Evolutionary conservation across 1,284 basidiomycete genomes (phyloP).

Genomic region (Taiwanofungus camphoratus): DNA sequence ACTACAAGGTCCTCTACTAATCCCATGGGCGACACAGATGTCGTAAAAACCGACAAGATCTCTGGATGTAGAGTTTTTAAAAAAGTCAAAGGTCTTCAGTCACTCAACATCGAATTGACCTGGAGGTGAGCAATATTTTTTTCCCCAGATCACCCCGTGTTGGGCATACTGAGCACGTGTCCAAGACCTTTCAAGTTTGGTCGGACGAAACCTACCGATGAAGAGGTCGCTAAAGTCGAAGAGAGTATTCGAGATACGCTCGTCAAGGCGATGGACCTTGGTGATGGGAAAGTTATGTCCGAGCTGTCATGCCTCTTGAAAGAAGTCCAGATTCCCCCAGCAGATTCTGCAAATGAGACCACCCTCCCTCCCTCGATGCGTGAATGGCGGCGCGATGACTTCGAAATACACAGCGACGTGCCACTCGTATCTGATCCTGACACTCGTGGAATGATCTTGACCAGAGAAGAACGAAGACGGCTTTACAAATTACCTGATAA

Average conservation of each 20-base stretch:
- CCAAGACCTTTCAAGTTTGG: constrained; percentile 40
- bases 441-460: constrained; percentile 14
- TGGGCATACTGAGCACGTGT: too few relatives aligned
- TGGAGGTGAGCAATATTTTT: constrained; percentile 48
- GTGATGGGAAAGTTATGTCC: neutral
- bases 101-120: constrained; percentile 55
- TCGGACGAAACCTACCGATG: constrained; percentile 40
- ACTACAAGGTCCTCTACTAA: constrained; percentile 4
- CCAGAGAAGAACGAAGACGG: constrained; percentile 19
- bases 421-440: neutral
- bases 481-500: constrained; percentile 13
- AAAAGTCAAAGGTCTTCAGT: constrained; percentile 52
- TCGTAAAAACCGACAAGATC: neutral
- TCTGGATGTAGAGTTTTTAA: constrained; percentile 29
- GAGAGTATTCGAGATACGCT: neutral
- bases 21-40: neutral
- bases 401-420: neutral
- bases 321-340: neutral
- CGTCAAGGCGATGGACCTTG: neutral
- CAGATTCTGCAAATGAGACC: neutral
- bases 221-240: constrained; percentile 31
- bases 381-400: neutral
- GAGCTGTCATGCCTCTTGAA: constrained; percentile 1
- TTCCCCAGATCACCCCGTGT: neutral
- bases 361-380: neutral